Conservation (phyloP, 345 rosid genomes). For the Eucalyptus curtisii region DNA sequence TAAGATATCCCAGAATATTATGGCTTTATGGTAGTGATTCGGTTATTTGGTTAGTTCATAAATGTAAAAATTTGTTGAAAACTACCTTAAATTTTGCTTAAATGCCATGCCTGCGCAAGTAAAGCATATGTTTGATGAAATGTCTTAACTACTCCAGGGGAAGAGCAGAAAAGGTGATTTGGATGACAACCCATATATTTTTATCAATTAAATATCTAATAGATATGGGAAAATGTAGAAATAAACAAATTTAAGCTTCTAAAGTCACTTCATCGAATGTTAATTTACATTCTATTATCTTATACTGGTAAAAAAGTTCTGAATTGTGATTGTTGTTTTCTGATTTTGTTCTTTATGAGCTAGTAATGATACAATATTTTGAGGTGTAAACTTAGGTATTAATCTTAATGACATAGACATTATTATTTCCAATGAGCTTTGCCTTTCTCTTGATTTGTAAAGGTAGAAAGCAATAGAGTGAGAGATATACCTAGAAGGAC, state of each 20-base stretch:
- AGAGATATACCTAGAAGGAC: neutral
- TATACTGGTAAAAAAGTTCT: neutral
- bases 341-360: neutral
- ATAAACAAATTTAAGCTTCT: neutral
- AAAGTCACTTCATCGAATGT: neutral
- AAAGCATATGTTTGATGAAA: neutral
- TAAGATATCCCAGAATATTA: neutral
- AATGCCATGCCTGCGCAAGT: neutral
- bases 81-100: neutral
- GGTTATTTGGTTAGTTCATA: neutral
- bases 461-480: neutral
- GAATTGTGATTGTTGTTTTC: neutral
- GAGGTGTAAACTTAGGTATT: neutral
- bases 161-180: neutral
- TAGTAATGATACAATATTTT: neutral
- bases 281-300: neutral
- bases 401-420: neutral
- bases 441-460: neutral
- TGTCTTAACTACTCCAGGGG: neutral
- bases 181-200: neutral
- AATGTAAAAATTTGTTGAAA: neutral
- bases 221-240: neutral
- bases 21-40: neutral
- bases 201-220: neutral
- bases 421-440: neutral